Evolutionary conservation across 1,284 basidiomycete species (phyloP), one percentile per base, ranked within the genome.

Genomic region (Puccinia triticina): DNA sequence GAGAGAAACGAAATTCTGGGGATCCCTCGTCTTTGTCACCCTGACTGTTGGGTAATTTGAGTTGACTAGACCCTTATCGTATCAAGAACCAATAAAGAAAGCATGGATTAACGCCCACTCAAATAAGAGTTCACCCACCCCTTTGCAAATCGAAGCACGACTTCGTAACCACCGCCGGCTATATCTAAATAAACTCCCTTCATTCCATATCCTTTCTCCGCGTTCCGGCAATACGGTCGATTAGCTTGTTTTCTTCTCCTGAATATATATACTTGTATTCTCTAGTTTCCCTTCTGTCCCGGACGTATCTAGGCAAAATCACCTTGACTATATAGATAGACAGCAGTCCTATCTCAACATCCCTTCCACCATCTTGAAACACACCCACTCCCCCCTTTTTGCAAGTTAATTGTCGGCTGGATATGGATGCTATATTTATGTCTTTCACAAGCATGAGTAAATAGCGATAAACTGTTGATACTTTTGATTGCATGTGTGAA

Each of bases 191-290:
- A 59, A n/a, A 59, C 18, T n/a, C 18, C 29, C 57, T 1, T 11
- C 10, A 26, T 21, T n/a, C 2, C 8, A 59, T 59, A n/a, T 29
- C 57, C 57, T 59, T 59, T 59, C 2, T 59, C 21, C 26, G 57
- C 12, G 4, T 43, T 43, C 12, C 40, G 40, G 40, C 40, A 43
- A 4, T 43, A 4, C 40, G 40, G 40, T 43, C 40, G 40, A 43
- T 7, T 43, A 12, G 7, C 40, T 43, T 43, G 40, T 43, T 43
- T 43, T 43, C 40, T 43, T 43, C 40, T 43, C 40, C 40, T 43
- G 40, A 43, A 12, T 43, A 43, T 43, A 43, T 50, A 61, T 12
- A 34, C 59, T 61, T 61, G 59, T 61, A 61, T 61, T 61, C 59
- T 18, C 59, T 61, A 61, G 59, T 11, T 61, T 59, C n/a, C 57